phyloP scores from a whole-genome alignment of 257 asterid genomes.

The Ligustrum vulgare region DNA sequence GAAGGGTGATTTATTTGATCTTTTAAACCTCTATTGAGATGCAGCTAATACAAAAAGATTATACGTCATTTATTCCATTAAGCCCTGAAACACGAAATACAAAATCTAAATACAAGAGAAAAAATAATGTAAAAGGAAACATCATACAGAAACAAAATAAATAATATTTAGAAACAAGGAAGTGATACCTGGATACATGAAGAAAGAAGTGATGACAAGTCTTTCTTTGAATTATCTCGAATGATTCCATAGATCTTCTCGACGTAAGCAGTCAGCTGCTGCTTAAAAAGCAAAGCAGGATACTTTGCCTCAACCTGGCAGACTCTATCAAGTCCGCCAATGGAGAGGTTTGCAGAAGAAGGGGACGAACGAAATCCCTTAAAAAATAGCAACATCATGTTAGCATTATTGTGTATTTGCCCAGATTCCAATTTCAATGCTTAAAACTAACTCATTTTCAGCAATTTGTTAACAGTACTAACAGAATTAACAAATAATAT shows the following conservation, averaged over 20 bases:
- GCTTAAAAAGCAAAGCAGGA: slow-evolving; percentile 88
- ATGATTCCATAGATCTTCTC: slow-evolving; percentile 84
- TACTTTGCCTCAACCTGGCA: slow-evolving; percentile 78
- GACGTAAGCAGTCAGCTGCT: slow-evolving; percentile 83
- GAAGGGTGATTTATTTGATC: background rate
- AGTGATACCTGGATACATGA: slow-evolving; percentile 60
- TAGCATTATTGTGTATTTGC: slow-evolving; percentile 3
- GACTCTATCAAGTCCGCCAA: slow-evolving; percentile 68
- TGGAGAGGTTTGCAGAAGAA: slow-evolving; percentile 57
- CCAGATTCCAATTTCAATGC: slow-evolving; percentile 13
- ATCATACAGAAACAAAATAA: background rate
- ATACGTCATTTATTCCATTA: background rate
- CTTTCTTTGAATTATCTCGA: slow-evolving; percentile 74
- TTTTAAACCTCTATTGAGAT: background rate
- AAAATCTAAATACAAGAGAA: background rate
- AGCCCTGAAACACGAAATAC: background rate
- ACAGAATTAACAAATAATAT: slow-evolving; percentile 13
- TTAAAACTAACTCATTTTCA: slow-evolving; percentile 16
- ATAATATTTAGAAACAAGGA: background rate
- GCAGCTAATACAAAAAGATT: too few species aligned
- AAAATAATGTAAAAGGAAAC: background rate
- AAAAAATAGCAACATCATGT: slow-evolving; percentile 12
- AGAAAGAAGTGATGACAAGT: slow-evolving; percentile 54
- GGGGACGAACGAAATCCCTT: slow-evolving; percentile 72
- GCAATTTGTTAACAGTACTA: background rate